Evolutionary conservation across 2,329 filamentous ascomycete species (phyloP).

Genomic region (Nemania sp.): DNA sequence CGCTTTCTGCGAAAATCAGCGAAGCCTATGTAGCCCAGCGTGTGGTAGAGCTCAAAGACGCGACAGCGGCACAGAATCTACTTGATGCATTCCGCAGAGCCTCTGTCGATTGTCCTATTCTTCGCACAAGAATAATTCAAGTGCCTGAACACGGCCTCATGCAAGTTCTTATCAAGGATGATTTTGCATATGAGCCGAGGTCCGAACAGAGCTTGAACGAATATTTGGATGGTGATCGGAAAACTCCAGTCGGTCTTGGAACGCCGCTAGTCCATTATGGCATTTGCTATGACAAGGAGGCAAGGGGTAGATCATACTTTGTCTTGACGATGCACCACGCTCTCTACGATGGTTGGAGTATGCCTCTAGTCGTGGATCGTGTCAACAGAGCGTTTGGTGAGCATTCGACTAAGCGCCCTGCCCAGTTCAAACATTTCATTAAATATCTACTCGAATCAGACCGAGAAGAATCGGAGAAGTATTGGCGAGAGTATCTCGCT

Average conservation of each 20-base stretch:
- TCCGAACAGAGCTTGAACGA: conserved; percentile 42
- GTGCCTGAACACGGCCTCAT: conserved; percentile 48
- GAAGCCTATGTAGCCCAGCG: conserved; percentile 58
- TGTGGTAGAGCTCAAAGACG: conserved; percentile 47
- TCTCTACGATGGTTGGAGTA: conserved; percentile 61
- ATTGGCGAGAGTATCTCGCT: conserved; percentile 51
- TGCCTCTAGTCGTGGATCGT: conserved; percentile 53
- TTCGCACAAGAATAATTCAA: conserved; percentile 55
- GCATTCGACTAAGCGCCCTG: conserved; percentile 39
- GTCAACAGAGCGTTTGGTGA: conserved; percentile 50
- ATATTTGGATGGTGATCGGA: conserved; percentile 47
- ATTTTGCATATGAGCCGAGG: conserved; percentile 40
- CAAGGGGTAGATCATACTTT: conserved; percentile 45
- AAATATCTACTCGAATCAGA: conserved; percentile 49
- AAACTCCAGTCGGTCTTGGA: conserved; percentile 49
- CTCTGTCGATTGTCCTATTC: conserved; percentile 45
- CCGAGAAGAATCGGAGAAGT: conserved; percentile 45
- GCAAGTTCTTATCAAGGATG: conserved; percentile 51
- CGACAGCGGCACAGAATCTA: conserved; percentile 43
- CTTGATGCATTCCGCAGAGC: conserved; percentile 48
- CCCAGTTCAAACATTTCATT: conserved; percentile 55
- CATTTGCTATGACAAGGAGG: conserved; percentile 41
- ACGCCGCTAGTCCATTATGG: conserved; percentile 51
- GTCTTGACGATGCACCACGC: conserved; percentile 60
- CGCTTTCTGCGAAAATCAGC: conserved; percentile 53